These are phyloP conservation scores for Gryganskiella cystojenkinii DNA, from an alignment of 192 early-diverging fungal species.

Conservation along the genomic window DNA sequence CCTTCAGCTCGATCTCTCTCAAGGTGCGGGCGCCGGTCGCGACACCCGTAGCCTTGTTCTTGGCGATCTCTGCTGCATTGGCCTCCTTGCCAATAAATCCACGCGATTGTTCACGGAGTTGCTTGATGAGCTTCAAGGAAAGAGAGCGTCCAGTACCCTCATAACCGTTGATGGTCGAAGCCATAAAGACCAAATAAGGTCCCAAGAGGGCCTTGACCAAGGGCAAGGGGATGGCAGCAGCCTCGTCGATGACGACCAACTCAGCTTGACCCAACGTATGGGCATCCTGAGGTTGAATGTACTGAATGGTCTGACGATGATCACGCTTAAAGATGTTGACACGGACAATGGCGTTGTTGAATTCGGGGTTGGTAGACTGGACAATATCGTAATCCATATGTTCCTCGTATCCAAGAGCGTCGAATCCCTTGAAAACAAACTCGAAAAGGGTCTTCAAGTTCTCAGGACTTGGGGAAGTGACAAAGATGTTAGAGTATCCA, in stretches of 20 bases:
- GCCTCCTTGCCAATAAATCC: conserved; percentile 67
- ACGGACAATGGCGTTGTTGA: conserved; percentile 95
- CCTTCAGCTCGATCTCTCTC: conserved; percentile 91
- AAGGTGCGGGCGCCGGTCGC: conserved; percentile 74
- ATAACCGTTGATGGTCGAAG: conserved; percentile 99
- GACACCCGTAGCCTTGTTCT: conserved; percentile 46
- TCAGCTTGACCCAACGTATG: conserved; percentile 96
- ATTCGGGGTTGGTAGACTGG: conserved; percentile 96
- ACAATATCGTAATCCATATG: conserved; percentile 99
- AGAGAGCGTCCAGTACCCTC: conserved; percentile 98
- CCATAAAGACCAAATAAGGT: conserved; percentile 97
- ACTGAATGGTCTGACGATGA: conserved; percentile 98
- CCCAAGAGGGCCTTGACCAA: conserved; percentile 92
- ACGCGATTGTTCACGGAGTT: conserved; percentile 92
- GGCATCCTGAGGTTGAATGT: conserved; percentile 96
- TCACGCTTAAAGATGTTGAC: conserved; percentile 94
- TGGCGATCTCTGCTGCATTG: conserved; percentile 58
- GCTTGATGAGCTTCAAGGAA: conserved; percentile 94
- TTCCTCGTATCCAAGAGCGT: conserved; percentile 98
- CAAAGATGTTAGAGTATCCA: conserved; percentile 99
- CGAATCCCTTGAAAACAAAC: conserved; percentile 98
- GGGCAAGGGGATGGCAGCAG: conserved; percentile 97
- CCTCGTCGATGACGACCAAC: conserved; percentile 98
- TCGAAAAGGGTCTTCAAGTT: conserved; percentile 99
- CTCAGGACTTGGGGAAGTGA: conserved; percentile 96